phyloP scores from a whole-genome alignment of 2,329 filamentous ascomycete genomes.

The Trichoderma atroviride region DNA sequence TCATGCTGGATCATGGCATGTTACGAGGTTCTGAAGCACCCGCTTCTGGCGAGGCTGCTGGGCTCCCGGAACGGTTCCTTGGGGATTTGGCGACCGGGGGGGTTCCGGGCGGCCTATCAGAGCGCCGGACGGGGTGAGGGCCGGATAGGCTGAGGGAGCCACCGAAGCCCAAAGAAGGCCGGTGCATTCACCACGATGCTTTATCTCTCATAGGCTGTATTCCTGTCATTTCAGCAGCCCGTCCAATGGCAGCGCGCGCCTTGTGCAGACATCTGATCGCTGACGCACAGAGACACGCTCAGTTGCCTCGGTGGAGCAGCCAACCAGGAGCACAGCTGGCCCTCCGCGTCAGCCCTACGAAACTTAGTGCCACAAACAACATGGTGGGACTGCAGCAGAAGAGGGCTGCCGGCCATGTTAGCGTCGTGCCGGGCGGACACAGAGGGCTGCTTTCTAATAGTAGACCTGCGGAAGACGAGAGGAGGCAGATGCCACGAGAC shows the following conservation, averaged over 20 bases:
- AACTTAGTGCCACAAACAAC: constrained; percentile 29
- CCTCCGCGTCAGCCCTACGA: constrained; percentile 33
- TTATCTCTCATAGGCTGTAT: constrained; percentile 19
- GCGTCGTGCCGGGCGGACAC: too few relatives aligned
- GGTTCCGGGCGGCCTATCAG: constrained; percentile 14
- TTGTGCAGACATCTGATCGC: constrained; percentile 17
- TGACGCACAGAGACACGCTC: constrained; percentile 25
- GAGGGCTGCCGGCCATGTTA: too few relatives aligned
- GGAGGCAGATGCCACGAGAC: background rate
- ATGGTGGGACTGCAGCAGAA: constrained; percentile 22
- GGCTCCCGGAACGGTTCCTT: constrained; percentile 9
- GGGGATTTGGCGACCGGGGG: background rate
- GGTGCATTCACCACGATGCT: background rate
- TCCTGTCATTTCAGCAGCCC: constrained; percentile 21
- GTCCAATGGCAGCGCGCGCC: constrained; percentile 24
- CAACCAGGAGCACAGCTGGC: constrained; percentile 29
- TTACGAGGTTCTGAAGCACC: background rate
- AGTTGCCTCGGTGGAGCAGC: constrained; percentile 27
- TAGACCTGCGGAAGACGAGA: too few relatives aligned
- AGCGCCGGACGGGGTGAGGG: constrained; percentile 13
- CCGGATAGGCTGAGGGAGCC: constrained; percentile 15
- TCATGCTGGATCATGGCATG: constrained; percentile 1
- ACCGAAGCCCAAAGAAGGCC: constrained; percentile 12
- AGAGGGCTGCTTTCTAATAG: too few relatives aligned
- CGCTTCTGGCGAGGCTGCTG: constrained; percentile 13